Percentiles rank a stretch among this genome's conserved stretches.
Conservation (phyloP, 345 rosid species). For the Geranium brycei region DNA sequence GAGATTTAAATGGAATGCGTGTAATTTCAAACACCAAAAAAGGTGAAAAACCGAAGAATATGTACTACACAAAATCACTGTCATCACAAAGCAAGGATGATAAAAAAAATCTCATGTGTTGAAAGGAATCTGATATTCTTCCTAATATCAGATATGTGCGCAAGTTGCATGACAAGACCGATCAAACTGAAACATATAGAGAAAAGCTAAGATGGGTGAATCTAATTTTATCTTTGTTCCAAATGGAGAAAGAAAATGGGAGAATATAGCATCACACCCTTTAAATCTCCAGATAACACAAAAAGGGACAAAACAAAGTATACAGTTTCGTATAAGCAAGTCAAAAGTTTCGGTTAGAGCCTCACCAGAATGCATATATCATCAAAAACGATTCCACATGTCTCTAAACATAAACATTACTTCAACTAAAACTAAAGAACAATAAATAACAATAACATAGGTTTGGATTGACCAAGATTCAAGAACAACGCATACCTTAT, state of each 20-base stretch:
- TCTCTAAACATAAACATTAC: too few species aligned
- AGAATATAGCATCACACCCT: neutral
- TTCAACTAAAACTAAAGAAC: conserved; percentile 2
- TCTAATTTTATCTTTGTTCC: neutral
- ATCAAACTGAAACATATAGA: too few species aligned
- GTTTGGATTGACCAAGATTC: neutral
- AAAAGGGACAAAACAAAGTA: neutral
- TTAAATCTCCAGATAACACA: neutral
- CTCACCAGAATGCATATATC: conserved; percentile 9
- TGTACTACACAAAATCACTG: too few species aligned
- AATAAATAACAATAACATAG: neutral
- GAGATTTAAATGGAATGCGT: conserved; percentile 11
- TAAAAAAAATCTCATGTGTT: too few species aligned
- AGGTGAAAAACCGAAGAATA: too few species aligned
- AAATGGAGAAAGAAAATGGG: neutral
- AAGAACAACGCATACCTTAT: conserved; percentile 44
- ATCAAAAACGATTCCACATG: too few species aligned
- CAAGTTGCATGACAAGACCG: too few species aligned
- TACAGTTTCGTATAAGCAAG: conserved; percentile 5
- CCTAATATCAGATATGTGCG: too few species aligned
- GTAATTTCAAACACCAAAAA: conserved; percentile 2
- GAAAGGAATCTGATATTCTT: too few species aligned
- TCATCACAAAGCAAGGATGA: neutral
- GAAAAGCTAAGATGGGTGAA: neutral
- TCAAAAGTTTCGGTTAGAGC: conserved; percentile 21